Conservation (phyloP, 345 rosid species). For the Acer yangbiense region DNA sequence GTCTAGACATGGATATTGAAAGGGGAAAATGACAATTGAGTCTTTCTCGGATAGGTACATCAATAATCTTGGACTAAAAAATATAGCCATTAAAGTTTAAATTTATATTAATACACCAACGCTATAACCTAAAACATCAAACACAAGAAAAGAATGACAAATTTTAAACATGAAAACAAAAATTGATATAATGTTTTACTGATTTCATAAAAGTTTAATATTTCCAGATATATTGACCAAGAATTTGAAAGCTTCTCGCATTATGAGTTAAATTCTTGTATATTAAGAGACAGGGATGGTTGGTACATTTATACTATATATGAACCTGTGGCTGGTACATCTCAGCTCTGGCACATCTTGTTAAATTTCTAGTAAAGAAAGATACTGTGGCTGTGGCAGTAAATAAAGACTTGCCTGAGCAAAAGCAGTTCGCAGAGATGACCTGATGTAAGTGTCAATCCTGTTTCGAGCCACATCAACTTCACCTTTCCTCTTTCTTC, state of each 20-base stretch:
- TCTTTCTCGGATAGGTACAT: not conserved
- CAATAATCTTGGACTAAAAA: not conserved
- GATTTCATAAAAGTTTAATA: not conserved
- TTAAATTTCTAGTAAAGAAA: not conserved
- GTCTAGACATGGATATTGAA: not conserved
- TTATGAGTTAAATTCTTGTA: not conserved
- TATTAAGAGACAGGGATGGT: not conserved
- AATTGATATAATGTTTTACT: not conserved
- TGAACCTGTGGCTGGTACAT: not conserved
- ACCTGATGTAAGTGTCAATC: conserved; percentile 94
- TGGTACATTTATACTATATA: conserved; percentile 5
- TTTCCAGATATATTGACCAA: not conserved
- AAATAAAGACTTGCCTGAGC: conserved; percentile 81
- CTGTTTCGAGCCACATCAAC: conserved; percentile 83
- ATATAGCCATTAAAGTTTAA: not conserved
- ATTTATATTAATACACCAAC: not conserved
- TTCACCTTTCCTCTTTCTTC: conserved; percentile 80
- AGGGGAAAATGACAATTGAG: not conserved
- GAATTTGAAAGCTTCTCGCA: not conserved
- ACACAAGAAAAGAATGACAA: not conserved
- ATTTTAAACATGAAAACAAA: conserved; percentile 1
- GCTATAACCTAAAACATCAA: not conserved
- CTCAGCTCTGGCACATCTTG: not conserved
- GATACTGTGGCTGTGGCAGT: not conserved
- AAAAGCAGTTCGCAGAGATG: conserved; percentile 92